phyloP scores from a whole-genome alignment of 805 yeast species.

The Myxozyma neotropica region DNA sequence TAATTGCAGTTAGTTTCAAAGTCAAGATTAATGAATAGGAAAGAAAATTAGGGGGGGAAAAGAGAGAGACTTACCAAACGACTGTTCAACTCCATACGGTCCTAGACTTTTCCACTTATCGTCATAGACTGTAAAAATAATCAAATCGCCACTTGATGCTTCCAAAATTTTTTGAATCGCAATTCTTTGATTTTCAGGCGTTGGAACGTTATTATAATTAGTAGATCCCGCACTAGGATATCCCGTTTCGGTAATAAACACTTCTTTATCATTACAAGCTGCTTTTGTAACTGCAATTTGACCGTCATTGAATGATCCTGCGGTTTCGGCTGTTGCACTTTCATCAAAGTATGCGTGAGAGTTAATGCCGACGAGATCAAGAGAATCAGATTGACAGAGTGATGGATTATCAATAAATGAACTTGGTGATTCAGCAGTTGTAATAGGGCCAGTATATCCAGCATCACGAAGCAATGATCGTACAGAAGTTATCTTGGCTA shows the following conservation, averaged over 20 bases:
- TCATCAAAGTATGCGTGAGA: slow-evolving; percentile 82
- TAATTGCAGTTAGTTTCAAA: not conserved
- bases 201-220: slow-evolving; percentile 80
- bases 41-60: too few relatives aligned
- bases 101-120: slow-evolving; percentile 91
- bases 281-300: slow-evolving; percentile 60
- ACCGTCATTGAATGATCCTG: slow-evolving; percentile 70
- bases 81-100: slow-evolving; percentile 79
- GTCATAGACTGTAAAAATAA: slow-evolving; percentile 76
- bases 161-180: slow-evolving; percentile 59
- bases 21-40: not conserved
- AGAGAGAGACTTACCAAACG: too few relatives aligned
- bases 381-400: slow-evolving; percentile 63
- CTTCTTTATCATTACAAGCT: slow-evolving; percentile 59
- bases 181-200: slow-evolving; percentile 68
- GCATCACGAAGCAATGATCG: slow-evolving; percentile 59
- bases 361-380: slow-evolving; percentile 85
- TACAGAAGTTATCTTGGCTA: slow-evolving; percentile 65
- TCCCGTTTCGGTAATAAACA: slow-evolving; percentile 87
- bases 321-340: slow-evolving; percentile 58
- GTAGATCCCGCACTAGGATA: slow-evolving; percentile 90
- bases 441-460: slow-evolving; percentile 75
- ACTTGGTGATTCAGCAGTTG: slow-evolving; percentile 91
- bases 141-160: slow-evolving; percentile 57
- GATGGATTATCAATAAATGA: slow-evolving; percentile 62